phyloP scores from a whole-genome alignment of 768 basidiomycete species.

The Mycena indigotica region DNA sequence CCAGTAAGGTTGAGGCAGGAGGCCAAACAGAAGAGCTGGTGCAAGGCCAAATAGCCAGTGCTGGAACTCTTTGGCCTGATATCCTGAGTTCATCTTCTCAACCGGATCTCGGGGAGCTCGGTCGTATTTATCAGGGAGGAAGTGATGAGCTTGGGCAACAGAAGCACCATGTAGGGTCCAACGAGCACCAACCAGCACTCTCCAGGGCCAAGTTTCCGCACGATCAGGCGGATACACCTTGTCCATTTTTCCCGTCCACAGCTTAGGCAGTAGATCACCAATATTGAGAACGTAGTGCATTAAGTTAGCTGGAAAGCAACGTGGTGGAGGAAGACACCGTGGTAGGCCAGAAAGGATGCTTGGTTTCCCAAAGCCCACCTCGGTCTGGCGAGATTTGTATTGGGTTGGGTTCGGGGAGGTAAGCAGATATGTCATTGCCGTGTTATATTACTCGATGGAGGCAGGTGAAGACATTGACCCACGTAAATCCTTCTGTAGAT shows the following conservation, averaged over 20 bases:
- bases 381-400: constrained; percentile 29
- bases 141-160: constrained; percentile 33
- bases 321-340: constrained; percentile 21
- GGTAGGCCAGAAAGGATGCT: constrained; percentile 39
- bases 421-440: neutral
- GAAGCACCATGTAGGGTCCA: constrained; percentile 41
- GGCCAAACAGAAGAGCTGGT: constrained; percentile 27
- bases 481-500: neutral
- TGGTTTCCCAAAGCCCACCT: constrained; percentile 39
- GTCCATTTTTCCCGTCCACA: constrained; percentile 39
- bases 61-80: constrained; percentile 33
- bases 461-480: neutral
- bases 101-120: constrained; percentile 44
- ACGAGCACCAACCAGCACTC: constrained; percentile 23
- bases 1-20: constrained; percentile 34
- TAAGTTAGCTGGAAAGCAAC: neutral
- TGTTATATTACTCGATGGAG: neutral
- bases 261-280: constrained; percentile 34
- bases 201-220: constrained; percentile 35
- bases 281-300: constrained; percentile 47
- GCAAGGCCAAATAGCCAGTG: constrained; percentile 32
- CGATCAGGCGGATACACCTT: constrained; percentile 26
- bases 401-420: neutral
- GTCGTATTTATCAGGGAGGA: constrained; percentile 44
- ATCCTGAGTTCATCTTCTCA: constrained; percentile 38